A percentile compares a stretch with the other conserved stretches of the same genome.
These are phyloP conservation scores for Nematocida minor DNA, from an alignment of 371 early-diverging fungal genomes.

Conservation along the genomic window DNA sequence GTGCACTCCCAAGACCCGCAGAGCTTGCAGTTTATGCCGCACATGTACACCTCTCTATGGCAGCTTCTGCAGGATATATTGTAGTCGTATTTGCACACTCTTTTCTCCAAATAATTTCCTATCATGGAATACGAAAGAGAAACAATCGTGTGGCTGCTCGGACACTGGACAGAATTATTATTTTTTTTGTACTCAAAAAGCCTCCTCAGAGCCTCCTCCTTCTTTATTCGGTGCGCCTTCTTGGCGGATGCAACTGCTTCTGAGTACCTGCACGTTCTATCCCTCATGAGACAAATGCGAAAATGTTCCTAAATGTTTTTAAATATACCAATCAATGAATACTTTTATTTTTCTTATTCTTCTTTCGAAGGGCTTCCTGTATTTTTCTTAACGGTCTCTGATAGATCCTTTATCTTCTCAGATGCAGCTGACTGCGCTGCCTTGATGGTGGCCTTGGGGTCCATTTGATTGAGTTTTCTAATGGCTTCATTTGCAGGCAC, in stretches of 20 bases:
- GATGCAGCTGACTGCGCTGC: slow-evolving; percentile 48
- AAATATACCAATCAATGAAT: too few relatives aligned
- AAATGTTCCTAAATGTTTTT: too few relatives aligned
- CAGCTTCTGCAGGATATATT: slow-evolving; percentile 1
- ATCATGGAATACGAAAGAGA: not conserved
- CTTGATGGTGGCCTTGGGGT: slow-evolving; percentile 40
- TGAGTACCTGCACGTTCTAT: slow-evolving; percentile 21
- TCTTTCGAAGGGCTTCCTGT: slow-evolving; percentile 27
- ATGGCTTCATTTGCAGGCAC: not conserved
- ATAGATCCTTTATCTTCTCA: slow-evolving; percentile 22
- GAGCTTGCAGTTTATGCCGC: slow-evolving; percentile 40
- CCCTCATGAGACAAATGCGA: too few relatives aligned
- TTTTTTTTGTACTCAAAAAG: not conserved
- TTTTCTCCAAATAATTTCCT: slow-evolving; percentile 9
- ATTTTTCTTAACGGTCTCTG: slow-evolving; percentile 7
- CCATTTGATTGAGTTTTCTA: slow-evolving; percentile 11
- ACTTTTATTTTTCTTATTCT: too few relatives aligned
- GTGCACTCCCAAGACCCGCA: slow-evolving; percentile 33
- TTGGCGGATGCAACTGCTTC: not conserved
- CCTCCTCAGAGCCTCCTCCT: too few relatives aligned
- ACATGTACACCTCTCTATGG: slow-evolving; percentile 18
- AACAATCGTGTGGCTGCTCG: not conserved
- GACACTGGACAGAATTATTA: not conserved
- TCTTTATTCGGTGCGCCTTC: too few relatives aligned
- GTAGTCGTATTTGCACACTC: slow-evolving; percentile 2